A percentile compares a stretch with the other conserved stretches of the same genome.
Conservation (phyloP, 2,329 filamentous ascomycete genomes). For the Cladosporium colombiae region DNA sequence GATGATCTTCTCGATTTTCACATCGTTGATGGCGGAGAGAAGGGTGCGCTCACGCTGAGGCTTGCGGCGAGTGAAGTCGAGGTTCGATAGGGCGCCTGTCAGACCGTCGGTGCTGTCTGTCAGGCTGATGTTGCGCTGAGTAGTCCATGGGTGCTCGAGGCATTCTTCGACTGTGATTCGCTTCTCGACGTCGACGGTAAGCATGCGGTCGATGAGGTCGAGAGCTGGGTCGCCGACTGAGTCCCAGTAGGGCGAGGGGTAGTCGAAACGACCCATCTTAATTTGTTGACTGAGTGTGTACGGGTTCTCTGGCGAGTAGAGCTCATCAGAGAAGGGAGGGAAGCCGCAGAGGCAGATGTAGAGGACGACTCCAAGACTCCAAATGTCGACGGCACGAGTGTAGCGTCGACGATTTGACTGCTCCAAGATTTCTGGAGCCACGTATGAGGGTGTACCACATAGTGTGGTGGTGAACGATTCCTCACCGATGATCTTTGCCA, state of each 20-base stretch:
- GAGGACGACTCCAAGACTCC: slow-evolving; percentile 95
- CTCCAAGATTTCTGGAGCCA: slow-evolving; percentile 91
- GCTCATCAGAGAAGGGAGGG: slow-evolving; percentile 93
- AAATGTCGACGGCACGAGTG: slow-evolving; percentile 91
- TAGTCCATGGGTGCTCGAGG: slow-evolving; percentile 87
- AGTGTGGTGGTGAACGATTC: slow-evolving; percentile 96
- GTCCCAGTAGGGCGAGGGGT: slow-evolving; percentile 96
- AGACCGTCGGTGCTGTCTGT: slow-evolving; percentile 91
- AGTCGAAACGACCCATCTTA: slow-evolving; percentile 84
- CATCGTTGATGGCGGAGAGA: slow-evolving; percentile 76
- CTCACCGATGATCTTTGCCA: slow-evolving; percentile 98
- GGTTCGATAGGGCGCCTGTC: slow-evolving; percentile 76
- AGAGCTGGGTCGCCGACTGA: slow-evolving; percentile 81
- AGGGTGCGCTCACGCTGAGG: slow-evolving; percentile 80
- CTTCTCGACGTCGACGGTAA: slow-evolving; percentile 80
- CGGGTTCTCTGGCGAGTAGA: slow-evolving; percentile 74
- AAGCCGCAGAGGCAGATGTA: slow-evolving; percentile 98
- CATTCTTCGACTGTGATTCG: slow-evolving; percentile 90
- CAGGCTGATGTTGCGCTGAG: slow-evolving; percentile 37
- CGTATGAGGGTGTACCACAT: slow-evolving; percentile 85
- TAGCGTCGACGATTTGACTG: slow-evolving; percentile 81
- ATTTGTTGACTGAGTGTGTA: slow-evolving; percentile 89
- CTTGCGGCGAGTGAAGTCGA: slow-evolving; percentile 84
- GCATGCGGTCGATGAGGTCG: slow-evolving; percentile 92
- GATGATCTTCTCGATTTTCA: slow-evolving; percentile 63